Evolutionary conservation across 2,329 filamentous ascomycete genomes (phyloP), one percentile per base, ranked within the genome.

Genomic region (Fusarium armeniacum): DNA sequence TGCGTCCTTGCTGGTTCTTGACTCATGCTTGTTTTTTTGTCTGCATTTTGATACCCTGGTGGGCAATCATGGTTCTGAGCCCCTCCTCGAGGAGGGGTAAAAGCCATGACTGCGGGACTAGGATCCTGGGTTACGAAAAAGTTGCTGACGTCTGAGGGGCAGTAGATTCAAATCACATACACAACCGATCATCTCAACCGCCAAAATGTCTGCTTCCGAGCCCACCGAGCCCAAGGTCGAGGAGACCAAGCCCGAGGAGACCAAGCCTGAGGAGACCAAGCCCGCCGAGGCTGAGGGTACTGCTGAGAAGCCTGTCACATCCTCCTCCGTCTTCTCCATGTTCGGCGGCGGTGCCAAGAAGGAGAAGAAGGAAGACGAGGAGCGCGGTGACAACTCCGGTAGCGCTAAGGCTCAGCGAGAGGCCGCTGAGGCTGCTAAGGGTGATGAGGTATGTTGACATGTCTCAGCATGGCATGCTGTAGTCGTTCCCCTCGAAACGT

Each of bases 261-360:
- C 68, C 45, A 81, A 76, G 76, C 64, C 67, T 52, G 69, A 70
- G 67, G 76, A 75, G 71, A 73, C 65, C 58, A 74, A 75, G 73
- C 64, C 71, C 12, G 58, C 65, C 35, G 67, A 70, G 43, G 54
- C 69, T 22, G 69, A 73, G 33, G 61, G 65, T 33, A 54, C 62
- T 41, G 73, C 72, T 33, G 75, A 77, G 44, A 74, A 82, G 77
- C 80, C 84, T 60, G 83, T 87, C 58, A 88, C 84, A 68, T 85
- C 85, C 20, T 88, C 88, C 11, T 86, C 88, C 74, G 93, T 98
- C 71, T 98, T 98, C 86, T 95, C 93, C 82, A 98, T 99, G 96
- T 99, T 99, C 79, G 96, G 96, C 75, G 96, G 96, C 70, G 96
- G 96, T 68, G 93, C 93, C 65, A 97, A 97, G 89, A 98, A 97